Conservation (phyloP, 257 asterid genomes). For the Solanum paucissectum region DNA sequence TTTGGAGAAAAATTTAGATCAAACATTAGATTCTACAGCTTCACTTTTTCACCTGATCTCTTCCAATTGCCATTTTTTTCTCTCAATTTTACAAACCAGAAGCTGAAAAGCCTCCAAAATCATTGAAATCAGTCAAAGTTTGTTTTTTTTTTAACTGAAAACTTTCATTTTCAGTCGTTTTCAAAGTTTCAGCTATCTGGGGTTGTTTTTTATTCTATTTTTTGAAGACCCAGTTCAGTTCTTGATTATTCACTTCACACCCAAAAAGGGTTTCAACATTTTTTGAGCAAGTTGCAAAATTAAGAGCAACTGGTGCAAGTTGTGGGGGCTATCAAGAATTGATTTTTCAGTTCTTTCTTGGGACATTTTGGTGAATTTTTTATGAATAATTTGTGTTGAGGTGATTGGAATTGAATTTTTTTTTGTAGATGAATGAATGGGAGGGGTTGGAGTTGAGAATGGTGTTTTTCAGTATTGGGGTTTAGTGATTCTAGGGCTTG, state of each 20-base stretch:
- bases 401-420: background rate
- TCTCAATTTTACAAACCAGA: background rate
- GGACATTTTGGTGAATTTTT: background rate
- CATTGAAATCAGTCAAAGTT: background rate
- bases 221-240: background rate
- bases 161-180: background rate
- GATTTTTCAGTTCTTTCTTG: background rate
- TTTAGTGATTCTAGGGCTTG: slow-evolving; percentile 24
- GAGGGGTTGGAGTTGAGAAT: background rate
- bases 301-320: background rate
- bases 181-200: background rate
- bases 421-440: background rate
- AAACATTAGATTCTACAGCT: background rate
- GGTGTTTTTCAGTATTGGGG: background rate
- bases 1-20: background rate
- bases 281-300: background rate
- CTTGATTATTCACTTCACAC: background rate
- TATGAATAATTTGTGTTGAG: background rate
- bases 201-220: background rate
- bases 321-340: background rate
- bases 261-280: background rate
- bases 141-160: background rate
- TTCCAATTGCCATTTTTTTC: background rate
- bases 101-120: background rate
- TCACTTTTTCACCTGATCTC: background rate